Evolutionary conservation across 768 basidiomycete genomes (phyloP), one percentile per base, ranked within the genome.

Genomic region (Rhodotorula diobovata): DNA sequence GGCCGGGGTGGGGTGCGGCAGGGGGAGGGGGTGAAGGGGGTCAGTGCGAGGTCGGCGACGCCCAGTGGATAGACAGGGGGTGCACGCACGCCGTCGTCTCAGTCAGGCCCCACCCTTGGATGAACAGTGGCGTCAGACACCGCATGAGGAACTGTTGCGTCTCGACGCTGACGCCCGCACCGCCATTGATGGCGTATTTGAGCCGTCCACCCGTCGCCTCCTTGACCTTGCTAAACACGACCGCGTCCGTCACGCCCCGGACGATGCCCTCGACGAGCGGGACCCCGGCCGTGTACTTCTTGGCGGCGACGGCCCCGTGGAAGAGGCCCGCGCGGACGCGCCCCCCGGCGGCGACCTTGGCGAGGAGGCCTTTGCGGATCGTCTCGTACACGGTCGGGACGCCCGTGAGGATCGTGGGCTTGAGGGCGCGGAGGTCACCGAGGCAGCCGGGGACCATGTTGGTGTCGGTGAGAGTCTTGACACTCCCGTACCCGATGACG

Each of bases 321-420:
- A 99, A 99, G 51, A 95, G 79, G 59, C 79, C 82, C 82, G 88
- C 89, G 84, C 85, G 89, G 75, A 92, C 23, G 1, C 81, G 39
- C 15, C 90, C 88, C 6, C 87, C 82, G 9, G 85, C 78, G 69
- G 91, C 86, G 66, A 96, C 88, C 81, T 92, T 92, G 71, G 84
- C 79, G 21, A 93, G 77, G 78, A 99, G 93, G 39, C 93, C 93
- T 82, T 99, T 99, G 67, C 94, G 88, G 76, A 97, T 57, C 35
- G 87, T 88, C 81, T 99, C 95, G 93, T 93, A 99, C 1, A 98
- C 90, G 4, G 93, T 90, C 6, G 95, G 95, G 5, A 98, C 95
- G 60, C 93, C 94, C 10, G 91, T 86, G 86, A 98, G 88, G 81
- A 96, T 87, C n/a, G 87, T 85, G 16, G 95, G 95, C 56, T 83